Evolutionary conservation across 495 filamentous ascomycete genomes (phyloP).

Genomic region (Darksidea phi): DNA sequence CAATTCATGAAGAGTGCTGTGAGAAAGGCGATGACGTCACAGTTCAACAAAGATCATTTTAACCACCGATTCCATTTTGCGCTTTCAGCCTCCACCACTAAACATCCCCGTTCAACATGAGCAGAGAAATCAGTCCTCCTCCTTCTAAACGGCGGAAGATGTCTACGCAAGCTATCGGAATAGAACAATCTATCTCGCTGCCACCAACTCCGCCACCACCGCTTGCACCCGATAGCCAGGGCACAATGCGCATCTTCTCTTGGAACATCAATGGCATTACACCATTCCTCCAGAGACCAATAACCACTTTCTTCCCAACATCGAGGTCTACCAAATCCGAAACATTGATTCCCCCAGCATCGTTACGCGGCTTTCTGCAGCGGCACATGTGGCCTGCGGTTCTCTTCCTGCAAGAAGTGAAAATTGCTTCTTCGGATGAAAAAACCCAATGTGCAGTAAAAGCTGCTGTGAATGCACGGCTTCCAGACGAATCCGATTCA

Average conservation of each 20-base stretch:
- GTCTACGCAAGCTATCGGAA: no score
- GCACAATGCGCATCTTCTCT: conserved; percentile 44
- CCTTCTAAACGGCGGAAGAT: no score
- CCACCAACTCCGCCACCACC: no score
- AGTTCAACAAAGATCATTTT: no score
- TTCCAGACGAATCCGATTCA: background rate
- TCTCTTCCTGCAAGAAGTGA: conserved; percentile 55
- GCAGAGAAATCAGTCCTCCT: no score
- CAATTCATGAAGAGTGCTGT: no score
- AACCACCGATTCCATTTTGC: no score
- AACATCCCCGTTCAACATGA: no score
- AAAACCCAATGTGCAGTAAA: conserved; percentile 42
- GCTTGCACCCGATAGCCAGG: no score
- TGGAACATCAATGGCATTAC: conserved; percentile 57
- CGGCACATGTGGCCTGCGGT: conserved; percentile 51
- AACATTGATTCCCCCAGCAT: conserved; percentile 21
- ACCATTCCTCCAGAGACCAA: conserved; percentile 46
- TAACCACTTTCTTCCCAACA: conserved; percentile 47
- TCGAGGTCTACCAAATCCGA: background rate
- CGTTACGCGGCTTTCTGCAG: conserved; percentile 47
- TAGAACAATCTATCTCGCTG: no score
- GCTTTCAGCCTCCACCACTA: no score
- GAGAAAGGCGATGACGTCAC: no score
- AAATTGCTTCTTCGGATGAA: conserved; percentile 46
- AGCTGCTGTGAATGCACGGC: conserved; percentile 38